These are phyloP conservation scores for Eutrema heterophyllum DNA, from an alignment of 345 rosid genomes.

Conservation along the genomic window DNA sequence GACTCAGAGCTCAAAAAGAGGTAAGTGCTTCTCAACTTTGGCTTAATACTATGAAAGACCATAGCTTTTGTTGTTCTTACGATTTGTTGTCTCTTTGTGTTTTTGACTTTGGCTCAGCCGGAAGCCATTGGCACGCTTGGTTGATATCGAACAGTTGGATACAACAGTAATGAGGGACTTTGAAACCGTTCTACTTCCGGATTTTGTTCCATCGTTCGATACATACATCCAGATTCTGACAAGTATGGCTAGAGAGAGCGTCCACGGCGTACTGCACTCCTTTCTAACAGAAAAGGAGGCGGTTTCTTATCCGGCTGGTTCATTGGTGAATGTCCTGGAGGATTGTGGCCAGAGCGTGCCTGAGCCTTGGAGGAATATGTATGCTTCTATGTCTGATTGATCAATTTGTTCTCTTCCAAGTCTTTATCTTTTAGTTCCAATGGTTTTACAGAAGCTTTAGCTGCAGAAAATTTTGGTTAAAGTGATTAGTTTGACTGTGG, in stretches of 20 bases:
- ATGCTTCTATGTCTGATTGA: slow-evolving; percentile 20
- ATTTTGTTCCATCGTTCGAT: slow-evolving; percentile 33
- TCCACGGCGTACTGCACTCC: slow-evolving; percentile 44
- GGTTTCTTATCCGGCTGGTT: slow-evolving; percentile 15
- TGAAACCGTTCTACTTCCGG: slow-evolving; percentile 44
- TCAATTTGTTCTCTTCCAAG: background rate
- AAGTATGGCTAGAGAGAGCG: slow-evolving; percentile 52
- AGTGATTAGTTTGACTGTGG: background rate
- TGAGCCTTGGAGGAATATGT: slow-evolving; percentile 32
- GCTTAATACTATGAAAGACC: background rate
- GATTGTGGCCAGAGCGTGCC: slow-evolving; percentile 52
- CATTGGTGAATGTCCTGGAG: slow-evolving; percentile 46
- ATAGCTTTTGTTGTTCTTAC: background rate
- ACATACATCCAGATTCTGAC: slow-evolving; percentile 39
- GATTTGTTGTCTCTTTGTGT: background rate
- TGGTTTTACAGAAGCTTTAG: background rate
- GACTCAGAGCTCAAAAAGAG: slow-evolving; percentile 32
- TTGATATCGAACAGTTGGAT: slow-evolving; percentile 31
- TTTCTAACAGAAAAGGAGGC: slow-evolving; percentile 43
- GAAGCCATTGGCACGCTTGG: slow-evolving; percentile 34
- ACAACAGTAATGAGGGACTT: slow-evolving; percentile 35
- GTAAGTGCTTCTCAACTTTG: slow-evolving; percentile 23
- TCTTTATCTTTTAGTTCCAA: background rate
- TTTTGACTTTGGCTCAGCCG: background rate
- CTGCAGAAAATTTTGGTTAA: slow-evolving; percentile 7